phyloP scores from a whole-genome alignment of 129 eudicot genomes.

The Oenanthe sinensis region DNA sequence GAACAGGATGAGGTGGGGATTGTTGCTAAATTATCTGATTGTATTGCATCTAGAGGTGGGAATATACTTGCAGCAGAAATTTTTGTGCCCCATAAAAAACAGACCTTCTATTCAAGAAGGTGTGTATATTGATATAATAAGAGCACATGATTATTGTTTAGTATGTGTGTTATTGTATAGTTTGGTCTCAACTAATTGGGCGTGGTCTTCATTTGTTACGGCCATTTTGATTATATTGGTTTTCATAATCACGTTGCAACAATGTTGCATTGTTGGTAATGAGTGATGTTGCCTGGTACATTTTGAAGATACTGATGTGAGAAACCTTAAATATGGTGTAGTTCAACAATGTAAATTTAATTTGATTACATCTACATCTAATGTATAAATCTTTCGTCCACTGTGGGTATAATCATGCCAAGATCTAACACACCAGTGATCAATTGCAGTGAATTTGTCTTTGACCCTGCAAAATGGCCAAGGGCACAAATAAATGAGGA shows the following conservation, averaged over 20 bases:
- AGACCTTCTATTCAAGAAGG: constrained; percentile 93
- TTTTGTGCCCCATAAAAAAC: constrained; percentile 81
- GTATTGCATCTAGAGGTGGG: constrained; percentile 91
- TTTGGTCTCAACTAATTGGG: not conserved
- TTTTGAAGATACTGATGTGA: not conserved
- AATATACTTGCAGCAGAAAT: constrained; percentile 81
- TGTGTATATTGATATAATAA: not conserved
- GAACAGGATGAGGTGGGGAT: constrained; percentile 82
- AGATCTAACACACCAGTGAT: constrained; percentile 12
- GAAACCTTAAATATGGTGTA: not conserved
- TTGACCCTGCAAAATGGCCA: constrained; percentile 79
- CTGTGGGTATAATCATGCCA: not conserved
- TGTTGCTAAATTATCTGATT: constrained; percentile 84
- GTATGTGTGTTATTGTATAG: not conserved
- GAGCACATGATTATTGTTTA: not conserved
- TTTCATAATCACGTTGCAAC: not conserved
- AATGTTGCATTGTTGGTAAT: not conserved
- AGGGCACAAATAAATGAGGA: constrained; percentile 76
- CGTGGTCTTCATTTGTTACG: not conserved
- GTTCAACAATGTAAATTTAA: not conserved
- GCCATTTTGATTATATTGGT: not conserved
- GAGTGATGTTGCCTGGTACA: not conserved
- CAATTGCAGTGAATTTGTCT: constrained; percentile 67
- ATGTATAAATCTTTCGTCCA: not conserved
- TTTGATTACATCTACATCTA: not conserved